phyloP scores from a whole-genome alignment of 805 yeast genomes.

The Starmerella apis region DNA sequence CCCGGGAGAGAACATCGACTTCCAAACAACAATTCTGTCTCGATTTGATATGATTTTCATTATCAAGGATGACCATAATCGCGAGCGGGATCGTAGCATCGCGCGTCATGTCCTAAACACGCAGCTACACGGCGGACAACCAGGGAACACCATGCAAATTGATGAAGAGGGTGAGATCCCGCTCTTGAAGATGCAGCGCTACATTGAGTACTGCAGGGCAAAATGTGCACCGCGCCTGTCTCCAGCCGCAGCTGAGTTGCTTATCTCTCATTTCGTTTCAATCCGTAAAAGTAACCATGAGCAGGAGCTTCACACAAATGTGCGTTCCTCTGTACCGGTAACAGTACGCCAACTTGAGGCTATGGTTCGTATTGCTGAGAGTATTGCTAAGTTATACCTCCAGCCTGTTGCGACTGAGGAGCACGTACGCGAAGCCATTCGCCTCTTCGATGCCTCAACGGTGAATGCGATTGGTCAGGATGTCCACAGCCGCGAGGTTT shows the following conservation, averaged over 20 bases:
- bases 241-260: slow-evolving; percentile 77
- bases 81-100: slow-evolving; percentile 70
- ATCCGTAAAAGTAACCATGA: slow-evolving; percentile 74
- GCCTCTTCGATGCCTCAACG: slow-evolving; percentile 91
- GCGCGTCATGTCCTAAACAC: slow-evolving; percentile 93
- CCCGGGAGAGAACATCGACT: slow-evolving; percentile 96
- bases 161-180: slow-evolving; percentile 66
- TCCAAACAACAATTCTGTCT: slow-evolving; percentile 91
- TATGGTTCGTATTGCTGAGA: slow-evolving; percentile 87
- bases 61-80: slow-evolving; percentile 90
- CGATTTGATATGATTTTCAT: slow-evolving; percentile 98
- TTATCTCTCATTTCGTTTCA: slow-evolving; percentile 84
- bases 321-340: slow-evolving; percentile 90
- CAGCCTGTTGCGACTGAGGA: slow-evolving; percentile 74
- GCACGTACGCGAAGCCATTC: slow-evolving; percentile 91
- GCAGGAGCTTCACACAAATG: slow-evolving; percentile 71
- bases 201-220: slow-evolving; percentile 77
- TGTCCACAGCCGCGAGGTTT: slow-evolving; percentile 32
- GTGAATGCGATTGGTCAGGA: slow-evolving; percentile 85
- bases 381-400: slow-evolving; percentile 76
- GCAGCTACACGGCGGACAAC: slow-evolving; percentile 65
- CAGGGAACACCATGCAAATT: slow-evolving; percentile 37
- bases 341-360: slow-evolving; percentile 97
- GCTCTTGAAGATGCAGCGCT: slow-evolving; percentile 80
- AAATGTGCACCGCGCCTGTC: slow-evolving; percentile 89